Base-by-base conservation (phyloP, 2,329 filamentous ascomycete species). In the Plectosphaerella cucumerina region DNA sequence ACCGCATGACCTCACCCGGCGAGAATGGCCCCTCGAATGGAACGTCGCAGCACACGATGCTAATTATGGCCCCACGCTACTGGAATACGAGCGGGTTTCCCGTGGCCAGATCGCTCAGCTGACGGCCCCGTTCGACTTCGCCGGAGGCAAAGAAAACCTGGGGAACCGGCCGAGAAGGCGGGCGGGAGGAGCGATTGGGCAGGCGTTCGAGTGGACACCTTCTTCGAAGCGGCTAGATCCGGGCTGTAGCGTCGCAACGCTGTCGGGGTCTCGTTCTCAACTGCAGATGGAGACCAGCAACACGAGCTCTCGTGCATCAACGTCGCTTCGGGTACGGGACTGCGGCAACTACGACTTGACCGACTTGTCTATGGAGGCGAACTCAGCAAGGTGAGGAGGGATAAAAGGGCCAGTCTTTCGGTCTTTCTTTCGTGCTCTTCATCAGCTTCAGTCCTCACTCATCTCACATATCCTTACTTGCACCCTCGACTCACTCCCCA, bases 401-500 rank as follows among this genome's bases (percentile, higher is more conserved):
- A 42, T 42, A 42, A 42, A 20, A 42, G 14, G 35, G 35, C 35
- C 35, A 9, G 35, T 39, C 35, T 20, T 42, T 3, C n/a, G 2
- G 5, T 42, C 17, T 12, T 42, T 42, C 17, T 5, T 20, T 42
- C 17, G 20, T 42, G 12, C 35, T 37, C 14, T 6, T 42, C 39
- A 21, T 37, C 35, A 21, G 2, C 39, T 18, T 42, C 39, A 42
- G 15, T 20, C 18, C n/a, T 12, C 15, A 18, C 39, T 18, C 18
- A 3, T 18, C 39, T 42, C 39, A 18, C 15, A 46, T 5, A 3
- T 21, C 37, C 21, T 39, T 17, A n/a, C 33, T 11, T 11, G 10
- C 20, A 37, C 45, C 5, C 14, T 47, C 12, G 4, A n/a, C n/a
- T 44, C 57, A 54, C 49, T 3, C 23, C 21, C 17, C 20, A 15